phyloP scores from a whole-genome alignment of 768 basidiomycete genomes.

The Pisolithus tinctorius region DNA sequence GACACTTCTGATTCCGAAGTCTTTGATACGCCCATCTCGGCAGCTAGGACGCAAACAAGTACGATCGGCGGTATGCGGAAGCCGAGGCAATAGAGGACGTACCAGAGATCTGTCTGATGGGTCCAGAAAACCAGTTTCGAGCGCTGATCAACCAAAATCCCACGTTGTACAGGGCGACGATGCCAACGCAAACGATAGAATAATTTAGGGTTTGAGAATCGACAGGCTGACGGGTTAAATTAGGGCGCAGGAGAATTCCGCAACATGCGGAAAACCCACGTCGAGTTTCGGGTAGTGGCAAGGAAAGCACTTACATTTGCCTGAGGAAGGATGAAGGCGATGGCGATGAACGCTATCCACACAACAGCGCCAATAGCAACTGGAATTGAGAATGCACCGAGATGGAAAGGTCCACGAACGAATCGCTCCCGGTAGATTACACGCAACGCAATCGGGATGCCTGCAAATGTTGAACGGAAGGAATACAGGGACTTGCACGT shows the following conservation, averaged over 20 bases:
- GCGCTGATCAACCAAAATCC: conserved; percentile 68
- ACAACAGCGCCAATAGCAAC: conserved; percentile 48
- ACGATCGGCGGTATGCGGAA: neutral
- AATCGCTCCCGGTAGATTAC: conserved; percentile 56
- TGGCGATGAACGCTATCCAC: conserved; percentile 70
- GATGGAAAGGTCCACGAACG: conserved; percentile 65
- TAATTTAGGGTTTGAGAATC: conserved; percentile 70
- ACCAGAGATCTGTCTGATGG: conserved; percentile 60
- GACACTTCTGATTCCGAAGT: neutral
- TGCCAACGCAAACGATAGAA: conserved; percentile 67
- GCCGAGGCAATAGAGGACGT: conserved; percentile 8
- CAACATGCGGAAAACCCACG: too few species aligned
- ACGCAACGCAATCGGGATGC: conserved; percentile 65
- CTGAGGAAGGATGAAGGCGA: conserved; percentile 69
- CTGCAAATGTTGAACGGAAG: conserved; percentile 20
- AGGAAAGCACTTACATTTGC: conserved; percentile 40
- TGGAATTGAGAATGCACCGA: conserved; percentile 56
- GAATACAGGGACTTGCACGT: too few species aligned
- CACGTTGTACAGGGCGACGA: conserved; percentile 58
- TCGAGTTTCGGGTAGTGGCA: neutral
- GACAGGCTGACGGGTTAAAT: conserved; percentile 41
- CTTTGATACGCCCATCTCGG: conserved; percentile 2
- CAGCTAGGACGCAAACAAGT: neutral
- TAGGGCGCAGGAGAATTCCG: neutral
- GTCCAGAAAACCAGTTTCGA: conserved; percentile 67